A percentile compares a stretch with the other conserved stretches of the same genome.
These are phyloP conservation scores for Cnidoscolus chayamansa DNA, from an alignment of 441 rosid species.

Conservation along the genomic window DNA sequence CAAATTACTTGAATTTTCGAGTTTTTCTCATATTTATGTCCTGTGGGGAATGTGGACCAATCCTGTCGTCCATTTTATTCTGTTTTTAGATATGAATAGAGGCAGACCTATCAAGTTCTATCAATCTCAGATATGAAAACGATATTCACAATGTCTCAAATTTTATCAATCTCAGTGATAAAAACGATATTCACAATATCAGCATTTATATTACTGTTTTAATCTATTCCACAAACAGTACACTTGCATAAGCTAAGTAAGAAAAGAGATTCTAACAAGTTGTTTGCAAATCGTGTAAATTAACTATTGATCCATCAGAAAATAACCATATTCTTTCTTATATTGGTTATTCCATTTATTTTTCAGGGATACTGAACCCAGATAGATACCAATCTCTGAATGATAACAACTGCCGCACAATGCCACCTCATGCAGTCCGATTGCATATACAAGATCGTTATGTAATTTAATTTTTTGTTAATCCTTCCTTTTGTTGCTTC, in stretches of 20 bases:
- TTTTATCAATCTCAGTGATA: background rate
- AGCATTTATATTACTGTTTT: background rate
- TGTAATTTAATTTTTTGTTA: constrained; percentile 37
- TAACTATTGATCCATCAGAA: background rate
- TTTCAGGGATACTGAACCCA: constrained; percentile 29
- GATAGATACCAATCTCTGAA: constrained; percentile 27
- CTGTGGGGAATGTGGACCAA: background rate
- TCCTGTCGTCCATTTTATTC: background rate
- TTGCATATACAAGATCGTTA: constrained; percentile 61
- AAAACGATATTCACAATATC: background rate
- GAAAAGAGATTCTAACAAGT: background rate
- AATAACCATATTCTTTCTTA: constrained; percentile 6
- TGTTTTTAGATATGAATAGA: background rate
- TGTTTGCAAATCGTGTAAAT: background rate
- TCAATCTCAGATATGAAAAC: too few relatives aligned
- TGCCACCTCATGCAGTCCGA: constrained; percentile 56
- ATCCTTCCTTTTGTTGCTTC: background rate
- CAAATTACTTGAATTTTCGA: background rate
- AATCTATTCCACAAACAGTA: background rate
- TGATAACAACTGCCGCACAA: constrained; percentile 29
- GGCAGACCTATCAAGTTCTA: background rate
- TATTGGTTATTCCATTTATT: background rate
- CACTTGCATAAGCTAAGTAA: background rate
- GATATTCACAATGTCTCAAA: background rate
- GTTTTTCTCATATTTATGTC: too few relatives aligned